Evolutionary conservation across 1,139 yeast species (phyloP).

Genomic region (Eremothecium coryli): DNA sequence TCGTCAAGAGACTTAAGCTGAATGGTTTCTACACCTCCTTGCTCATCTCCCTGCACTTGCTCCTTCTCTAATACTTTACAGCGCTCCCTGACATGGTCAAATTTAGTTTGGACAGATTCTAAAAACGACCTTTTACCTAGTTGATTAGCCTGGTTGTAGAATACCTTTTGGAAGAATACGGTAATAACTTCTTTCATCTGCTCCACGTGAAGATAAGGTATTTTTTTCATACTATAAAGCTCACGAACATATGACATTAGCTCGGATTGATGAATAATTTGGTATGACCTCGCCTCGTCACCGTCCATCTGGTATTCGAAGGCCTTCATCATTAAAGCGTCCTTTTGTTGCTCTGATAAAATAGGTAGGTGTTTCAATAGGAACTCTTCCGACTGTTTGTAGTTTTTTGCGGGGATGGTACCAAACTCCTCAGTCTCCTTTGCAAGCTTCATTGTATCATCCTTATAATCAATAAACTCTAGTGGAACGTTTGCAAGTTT

Average conservation of each 20-base stretch:
- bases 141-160: constrained; percentile 42
- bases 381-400: constrained; percentile 41
- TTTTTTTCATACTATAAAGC: constrained; percentile 41
- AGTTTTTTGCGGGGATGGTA: constrained; percentile 42
- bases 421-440: constrained; percentile 65
- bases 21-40: constrained; percentile 61
- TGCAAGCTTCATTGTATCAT: constrained; percentile 39
- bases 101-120: constrained; percentile 64
- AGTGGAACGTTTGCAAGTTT: constrained; percentile 15
- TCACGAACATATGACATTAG: constrained; percentile 69
- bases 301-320: constrained; percentile 72
- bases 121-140: constrained; percentile 39
- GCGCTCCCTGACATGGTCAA: constrained; percentile 65
- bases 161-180: constrained; percentile 59
- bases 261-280: constrained; percentile 70
- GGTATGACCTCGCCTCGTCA: constrained; percentile 44
- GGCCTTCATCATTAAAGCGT: constrained; percentile 86
- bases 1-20: constrained; percentile 88
- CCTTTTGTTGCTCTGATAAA: constrained; percentile 77
- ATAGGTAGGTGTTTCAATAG: constrained; percentile 55
- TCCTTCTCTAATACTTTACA: constrained; percentile 54
- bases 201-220: constrained; percentile 26
- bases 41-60: constrained; percentile 27
- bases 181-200: constrained; percentile 50
- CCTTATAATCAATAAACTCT: constrained; percentile 26